Evolutionary conservation across 208 protist genomes (phyloP), one percentile per base, ranked within the genome.

Genomic region (Histomonas meleagridis): DNA sequence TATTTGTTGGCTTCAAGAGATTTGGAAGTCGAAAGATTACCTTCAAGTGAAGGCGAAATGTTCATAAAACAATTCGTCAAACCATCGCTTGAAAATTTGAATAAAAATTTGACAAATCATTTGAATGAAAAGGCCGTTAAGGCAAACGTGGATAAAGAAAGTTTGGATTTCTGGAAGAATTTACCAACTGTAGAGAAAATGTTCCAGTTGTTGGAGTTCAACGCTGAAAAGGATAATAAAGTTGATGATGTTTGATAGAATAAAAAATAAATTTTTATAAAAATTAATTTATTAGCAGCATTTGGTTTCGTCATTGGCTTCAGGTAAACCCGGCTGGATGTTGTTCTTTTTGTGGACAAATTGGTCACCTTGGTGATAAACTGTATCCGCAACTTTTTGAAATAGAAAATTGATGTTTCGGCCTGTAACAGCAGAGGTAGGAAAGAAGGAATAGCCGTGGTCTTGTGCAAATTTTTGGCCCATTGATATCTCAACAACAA

Each of bases 381-480:
- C n/a, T n/a, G n/a, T n/a, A n/a, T 79, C 70, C 46, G 40, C n/a
- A n/a, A 79, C 70, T n/a, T 32, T 49, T 79, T 79, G 70, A 35
- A 79, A 79, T 14, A 79, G 18, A 35, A 49, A 79, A 49, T 79
- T 40, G 1, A 79, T 40, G 21, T 79, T 79, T 18, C 28, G 49
- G 46, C 70, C 70, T 51, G 70, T 48, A 1, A 79, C 18, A 21
- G 70, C 70, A 0, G 70, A 79, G 46, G 70, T 79, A 32, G 40
- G 26, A 35, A 79, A 46, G 23, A 46, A 79, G 4, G 32, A 35
- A 49, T 49, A 79, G 5, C 40, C 40, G 40, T 79, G 3, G 18
- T 79, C 40, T 49, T 79, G 18, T 51, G 70, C 70, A 51, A 51
- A 79, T 51, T 48, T 1, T 28, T 79, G 70, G 16, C n/a, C 40